Percentiles rank a stretch among this genome's conserved stretches.
phyloP scores from a whole-genome alignment of 257 asterid genomes.

The Solanum stenotomum region DNA sequence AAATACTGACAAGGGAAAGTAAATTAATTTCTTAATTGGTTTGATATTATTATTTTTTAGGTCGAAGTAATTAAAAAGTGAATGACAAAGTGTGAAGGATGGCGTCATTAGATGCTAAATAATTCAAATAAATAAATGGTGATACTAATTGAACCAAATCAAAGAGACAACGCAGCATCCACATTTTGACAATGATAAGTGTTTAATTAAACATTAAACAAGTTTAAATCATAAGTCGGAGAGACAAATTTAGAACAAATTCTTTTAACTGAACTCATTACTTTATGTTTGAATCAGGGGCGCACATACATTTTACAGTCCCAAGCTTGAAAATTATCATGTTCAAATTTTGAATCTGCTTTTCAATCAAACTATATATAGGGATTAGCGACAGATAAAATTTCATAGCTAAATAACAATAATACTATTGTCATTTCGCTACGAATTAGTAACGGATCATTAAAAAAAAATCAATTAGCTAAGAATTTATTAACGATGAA shows the following conservation, averaged over 20 bases:
- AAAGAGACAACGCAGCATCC: not conserved
- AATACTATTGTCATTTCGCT: not conserved
- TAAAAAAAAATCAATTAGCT: not conserved
- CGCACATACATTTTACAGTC: not conserved
- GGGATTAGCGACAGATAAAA: fast-evolving
- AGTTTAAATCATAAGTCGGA: not conserved
- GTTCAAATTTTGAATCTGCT: not conserved
- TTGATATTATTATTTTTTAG: not conserved
- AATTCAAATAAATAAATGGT: not conserved
- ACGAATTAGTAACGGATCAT: not conserved
- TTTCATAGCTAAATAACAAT: not conserved
- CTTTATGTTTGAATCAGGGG: not conserved
- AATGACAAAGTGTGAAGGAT: not conserved
- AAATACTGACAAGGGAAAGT: not conserved
- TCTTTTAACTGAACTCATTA: not conserved
- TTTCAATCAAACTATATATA: not conserved
- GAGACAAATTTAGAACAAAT: not conserved
- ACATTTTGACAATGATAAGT: not conserved
- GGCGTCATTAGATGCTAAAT: not conserved
- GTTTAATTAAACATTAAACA: not conserved
- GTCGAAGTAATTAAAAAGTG: not conserved
- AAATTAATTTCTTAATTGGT: not conserved
- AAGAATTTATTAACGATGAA: not conserved
- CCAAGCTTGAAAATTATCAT: not conserved
- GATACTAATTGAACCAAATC: not conserved